Percentiles rank a stretch among this genome's conserved stretches.
Conservation (phyloP, 2,329 filamentous ascomycete species). For the Diaporthe destruens region DNA sequence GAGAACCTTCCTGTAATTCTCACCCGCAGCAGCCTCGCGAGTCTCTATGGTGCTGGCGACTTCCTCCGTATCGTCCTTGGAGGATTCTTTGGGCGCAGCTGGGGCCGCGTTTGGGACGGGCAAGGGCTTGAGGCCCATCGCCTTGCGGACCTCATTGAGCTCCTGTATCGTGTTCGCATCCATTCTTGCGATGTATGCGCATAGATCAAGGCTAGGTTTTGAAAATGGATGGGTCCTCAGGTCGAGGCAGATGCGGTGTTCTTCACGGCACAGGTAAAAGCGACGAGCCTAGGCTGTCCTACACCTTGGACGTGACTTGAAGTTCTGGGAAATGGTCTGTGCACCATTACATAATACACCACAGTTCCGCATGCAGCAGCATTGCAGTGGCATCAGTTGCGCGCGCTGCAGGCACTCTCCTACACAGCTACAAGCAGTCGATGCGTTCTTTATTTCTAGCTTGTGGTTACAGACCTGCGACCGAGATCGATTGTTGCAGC, state of each 20-base stretch:
- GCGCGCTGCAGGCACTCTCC: background rate
- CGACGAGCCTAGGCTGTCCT: too few relatives aligned
- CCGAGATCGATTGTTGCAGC: conserved; percentile 82
- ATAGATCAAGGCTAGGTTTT: background rate
- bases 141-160: conserved; percentile 90
- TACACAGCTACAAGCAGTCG: background rate
- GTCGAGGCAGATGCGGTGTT: background rate
- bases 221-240: background rate
- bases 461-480: conserved; percentile 83
- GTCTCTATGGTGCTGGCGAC: conserved; percentile 86
- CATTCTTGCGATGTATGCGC: conserved; percentile 54
- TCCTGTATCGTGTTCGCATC: conserved; percentile 87
- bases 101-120: conserved; percentile 78
- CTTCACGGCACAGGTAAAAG: background rate
- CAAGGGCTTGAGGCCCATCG: conserved; percentile 90
- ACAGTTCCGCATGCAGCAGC: too few relatives aligned
- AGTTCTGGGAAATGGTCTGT: conserved; percentile 14
- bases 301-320: background rate
- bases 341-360: conserved; percentile 1
- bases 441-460: conserved; percentile 50
- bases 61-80: conserved; percentile 73
- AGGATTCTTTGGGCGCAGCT: conserved; percentile 52
- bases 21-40: conserved; percentile 77
- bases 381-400: background rate
- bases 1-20: conserved; percentile 76